These are phyloP conservation scores for Aschersonia sp. DNA, from an alignment of 2,329 filamentous ascomycete species.

Conservation along the genomic window DNA sequence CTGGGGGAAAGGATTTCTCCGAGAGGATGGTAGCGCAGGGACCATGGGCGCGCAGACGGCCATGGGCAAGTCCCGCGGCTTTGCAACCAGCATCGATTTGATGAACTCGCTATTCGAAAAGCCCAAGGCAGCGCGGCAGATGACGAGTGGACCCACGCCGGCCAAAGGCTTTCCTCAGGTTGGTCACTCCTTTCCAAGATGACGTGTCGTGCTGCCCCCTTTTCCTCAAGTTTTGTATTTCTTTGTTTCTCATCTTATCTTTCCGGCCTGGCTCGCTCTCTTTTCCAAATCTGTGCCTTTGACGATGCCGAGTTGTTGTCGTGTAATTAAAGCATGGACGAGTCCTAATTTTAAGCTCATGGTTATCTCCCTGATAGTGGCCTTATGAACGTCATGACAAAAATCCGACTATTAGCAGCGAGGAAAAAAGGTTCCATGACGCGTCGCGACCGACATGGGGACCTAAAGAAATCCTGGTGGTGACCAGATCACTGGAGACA, in stretches of 20 bases:
- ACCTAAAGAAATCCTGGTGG: constrained; percentile 57
- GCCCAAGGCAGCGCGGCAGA: constrained; percentile 43
- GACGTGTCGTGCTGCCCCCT: background rate
- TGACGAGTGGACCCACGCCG: constrained; percentile 33
- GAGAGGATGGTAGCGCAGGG: constrained; percentile 13
- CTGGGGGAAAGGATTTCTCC: constrained; percentile 18
- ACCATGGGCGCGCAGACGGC: constrained; percentile 17
- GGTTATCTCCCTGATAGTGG: constrained; percentile 46
- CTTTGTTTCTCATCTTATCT: constrained; percentile 2
- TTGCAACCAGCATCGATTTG: constrained; percentile 81
- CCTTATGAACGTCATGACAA: constrained; percentile 72
- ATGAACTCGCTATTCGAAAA: constrained; percentile 89
- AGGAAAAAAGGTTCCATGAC: constrained; percentile 55
- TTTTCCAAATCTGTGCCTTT: no score
- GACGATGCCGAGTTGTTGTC: no score
- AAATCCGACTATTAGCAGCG: constrained; percentile 46
- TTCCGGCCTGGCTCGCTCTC: background rate
- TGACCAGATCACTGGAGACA: constrained; percentile 25
- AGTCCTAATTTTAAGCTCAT: constrained; percentile 20
- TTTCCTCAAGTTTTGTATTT: constrained; percentile 18
- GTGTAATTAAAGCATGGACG: no score
- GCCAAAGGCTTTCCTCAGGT: constrained; percentile 72
- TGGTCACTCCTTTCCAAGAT: constrained; percentile 39
- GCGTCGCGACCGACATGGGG: constrained; percentile 71
- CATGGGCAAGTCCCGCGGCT: constrained; percentile 44